Conservation (phyloP, 1,139 yeast species). For the Schizosaccharomyces versatilis region DNA sequence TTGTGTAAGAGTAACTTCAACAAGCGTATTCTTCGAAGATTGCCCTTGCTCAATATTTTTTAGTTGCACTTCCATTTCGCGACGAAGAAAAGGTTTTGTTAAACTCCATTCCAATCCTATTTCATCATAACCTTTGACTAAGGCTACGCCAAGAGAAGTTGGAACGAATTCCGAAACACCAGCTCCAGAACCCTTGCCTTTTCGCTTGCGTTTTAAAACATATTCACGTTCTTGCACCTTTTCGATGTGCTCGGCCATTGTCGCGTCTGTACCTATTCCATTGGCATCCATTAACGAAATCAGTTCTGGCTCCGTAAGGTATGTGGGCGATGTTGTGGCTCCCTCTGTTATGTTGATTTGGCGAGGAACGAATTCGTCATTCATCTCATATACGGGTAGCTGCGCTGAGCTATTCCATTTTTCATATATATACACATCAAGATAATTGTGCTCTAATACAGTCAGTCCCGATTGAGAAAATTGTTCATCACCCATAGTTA, state of each 20-base stretch:
- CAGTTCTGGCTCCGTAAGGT: conserved; percentile 77
- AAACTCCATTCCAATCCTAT: conserved; percentile 53
- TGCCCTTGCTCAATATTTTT: conserved; percentile 47
- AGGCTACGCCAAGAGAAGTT: conserved; percentile 61
- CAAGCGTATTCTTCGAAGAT: conserved; percentile 31
- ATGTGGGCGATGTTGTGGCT: conserved; percentile 54
- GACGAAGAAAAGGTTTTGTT: conserved; percentile 73
- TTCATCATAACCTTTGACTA: conserved; percentile 71
- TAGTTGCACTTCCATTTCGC: conserved; percentile 48
- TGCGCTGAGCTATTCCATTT: conserved; percentile 49
- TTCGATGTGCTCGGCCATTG: conserved; percentile 92
- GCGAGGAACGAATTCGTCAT: conserved; percentile 33
- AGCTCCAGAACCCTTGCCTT: conserved; percentile 4
- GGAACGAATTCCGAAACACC: conserved; percentile 32
- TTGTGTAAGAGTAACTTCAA: conserved; percentile 32
- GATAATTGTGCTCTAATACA: conserved; percentile 50
- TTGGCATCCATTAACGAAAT: conserved; percentile 88
- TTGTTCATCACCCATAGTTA: conserved; percentile 58
- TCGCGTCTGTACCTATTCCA: conserved; percentile 97
- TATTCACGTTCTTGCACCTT: conserved; percentile 51
- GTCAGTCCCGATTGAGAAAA: conserved; percentile 52
- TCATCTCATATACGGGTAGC: conserved; percentile 41
- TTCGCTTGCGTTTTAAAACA: conserved; percentile 18
- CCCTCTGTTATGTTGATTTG: conserved; percentile 48
- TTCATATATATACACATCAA: conserved; percentile 58